Evolutionary conservation across 495 filamentous ascomycete genomes (phyloP).

Genomic region (Delitschia confertaspora): DNA sequence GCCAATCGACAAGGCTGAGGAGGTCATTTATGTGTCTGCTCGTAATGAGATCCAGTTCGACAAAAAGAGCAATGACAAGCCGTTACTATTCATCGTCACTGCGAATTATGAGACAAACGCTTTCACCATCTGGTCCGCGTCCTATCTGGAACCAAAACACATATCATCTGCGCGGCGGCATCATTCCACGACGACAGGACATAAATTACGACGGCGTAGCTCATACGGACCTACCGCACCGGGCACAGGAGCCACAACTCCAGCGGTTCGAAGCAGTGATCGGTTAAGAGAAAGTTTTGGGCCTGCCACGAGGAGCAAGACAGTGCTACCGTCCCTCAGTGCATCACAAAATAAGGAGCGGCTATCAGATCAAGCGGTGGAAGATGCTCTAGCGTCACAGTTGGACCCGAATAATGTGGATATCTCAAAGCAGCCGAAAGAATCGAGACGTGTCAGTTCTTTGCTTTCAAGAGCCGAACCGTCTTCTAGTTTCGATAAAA

Average conservation of each 20-base stretch:
- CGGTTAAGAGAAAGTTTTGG: constrained; percentile 51
- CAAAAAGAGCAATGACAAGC: constrained; percentile 26
- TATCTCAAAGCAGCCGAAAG: constrained; percentile 55
- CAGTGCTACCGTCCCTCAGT: constrained; percentile 19
- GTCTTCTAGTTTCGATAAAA: constrained; percentile 64
- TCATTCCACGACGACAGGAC: constrained; percentile 44
- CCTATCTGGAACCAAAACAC: constrained; percentile 51
- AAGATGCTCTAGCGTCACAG: constrained; percentile 58
- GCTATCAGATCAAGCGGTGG: constrained; percentile 29
- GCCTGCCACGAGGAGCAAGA: constrained; percentile 28
- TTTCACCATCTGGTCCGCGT: constrained; percentile 71
- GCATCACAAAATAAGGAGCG: constrained; percentile 12
- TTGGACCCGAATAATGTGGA: constrained; percentile 75
- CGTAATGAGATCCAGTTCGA: constrained; percentile 42
- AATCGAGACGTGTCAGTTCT: constrained; percentile 84
- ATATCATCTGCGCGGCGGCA: constrained; percentile 45
- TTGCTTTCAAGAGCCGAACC: constrained; percentile 85
- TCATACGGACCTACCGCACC: constrained; percentile 57
- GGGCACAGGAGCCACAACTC: constrained; percentile 74
- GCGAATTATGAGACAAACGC: constrained; percentile 60
- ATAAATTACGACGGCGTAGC: constrained; percentile 65
- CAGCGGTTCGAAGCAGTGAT: constrained; percentile 45
- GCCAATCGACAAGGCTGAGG: constrained; percentile 58
- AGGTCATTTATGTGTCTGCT: constrained; percentile 69
- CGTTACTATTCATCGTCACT: constrained; percentile 72